Evolutionary conservation across 345 rosid genomes (phyloP).

Genomic region (Lepidium aucheri): DNA sequence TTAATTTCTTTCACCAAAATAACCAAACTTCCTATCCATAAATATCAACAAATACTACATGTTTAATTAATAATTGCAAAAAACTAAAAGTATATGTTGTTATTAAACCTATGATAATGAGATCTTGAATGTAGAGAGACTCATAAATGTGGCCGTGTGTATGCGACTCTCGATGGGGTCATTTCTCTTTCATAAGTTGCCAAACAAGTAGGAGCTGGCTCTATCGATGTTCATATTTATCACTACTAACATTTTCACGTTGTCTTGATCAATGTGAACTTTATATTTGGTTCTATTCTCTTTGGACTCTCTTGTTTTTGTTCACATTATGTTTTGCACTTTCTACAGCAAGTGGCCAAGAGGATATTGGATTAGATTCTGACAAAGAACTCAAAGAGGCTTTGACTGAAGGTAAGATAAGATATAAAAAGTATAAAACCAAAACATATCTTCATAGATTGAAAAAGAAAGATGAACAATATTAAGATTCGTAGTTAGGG

Average conservation of each 20-base stretch:
- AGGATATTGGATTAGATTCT: constrained; percentile 6
- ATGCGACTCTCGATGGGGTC: constrained; percentile 19
- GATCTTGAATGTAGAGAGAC: background rate
- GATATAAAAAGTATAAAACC: background rate
- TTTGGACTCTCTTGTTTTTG: constrained; percentile 21
- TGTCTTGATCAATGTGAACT: constrained; percentile 21
- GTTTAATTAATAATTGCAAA: background rate
- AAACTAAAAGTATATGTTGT: background rate
- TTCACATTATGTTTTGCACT: constrained; percentile 22
- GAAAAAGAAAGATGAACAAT: constrained; percentile 16
- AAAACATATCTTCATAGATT: constrained; percentile 8
- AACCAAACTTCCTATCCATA: background rate
- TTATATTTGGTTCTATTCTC: constrained; percentile 7
- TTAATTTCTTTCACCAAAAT: constrained; percentile 9
- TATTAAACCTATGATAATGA: background rate
- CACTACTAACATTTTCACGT: background rate
- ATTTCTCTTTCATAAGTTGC: background rate
- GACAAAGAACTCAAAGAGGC: background rate
- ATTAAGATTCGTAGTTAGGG: constrained; percentile 19
- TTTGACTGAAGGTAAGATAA: background rate
- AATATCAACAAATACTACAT: background rate
- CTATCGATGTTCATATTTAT: constrained; percentile 6
- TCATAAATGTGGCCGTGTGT: constrained; percentile 27
- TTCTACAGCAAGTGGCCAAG: constrained; percentile 13
- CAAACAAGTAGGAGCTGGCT: constrained; percentile 16